Percentiles rank a stretch among this genome's conserved stretches.
phyloP scores from a whole-genome alignment of 1,139 yeast genomes.

The Petasospora rhodanensis region DNA sequence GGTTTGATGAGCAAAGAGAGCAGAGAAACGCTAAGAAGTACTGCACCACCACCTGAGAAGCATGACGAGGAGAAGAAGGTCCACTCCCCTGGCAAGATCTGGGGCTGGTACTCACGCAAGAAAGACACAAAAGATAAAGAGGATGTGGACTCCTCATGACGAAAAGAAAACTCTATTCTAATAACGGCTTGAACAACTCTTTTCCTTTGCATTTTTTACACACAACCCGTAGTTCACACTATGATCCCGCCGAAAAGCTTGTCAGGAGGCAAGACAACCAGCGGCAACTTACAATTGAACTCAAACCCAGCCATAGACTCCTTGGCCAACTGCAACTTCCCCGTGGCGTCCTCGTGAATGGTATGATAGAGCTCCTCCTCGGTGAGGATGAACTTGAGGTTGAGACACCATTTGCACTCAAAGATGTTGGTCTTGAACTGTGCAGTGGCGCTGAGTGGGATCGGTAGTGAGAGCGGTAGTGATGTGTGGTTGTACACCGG shows the following conservation, averaged over 20 bases:
- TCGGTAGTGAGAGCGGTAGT: constrained; percentile 27
- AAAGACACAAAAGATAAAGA: constrained; percentile 2
- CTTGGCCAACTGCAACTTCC: constrained; percentile 14
- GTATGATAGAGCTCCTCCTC: constrained; percentile 7
- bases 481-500: constrained; percentile 26
- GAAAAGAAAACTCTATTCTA: no score
- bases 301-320: constrained; percentile 32
- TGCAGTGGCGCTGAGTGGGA: constrained; percentile 31
- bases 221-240: constrained; percentile 2
- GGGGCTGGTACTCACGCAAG: constrained; percentile 20
- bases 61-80: constrained; percentile 7
- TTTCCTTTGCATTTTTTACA: neutral
- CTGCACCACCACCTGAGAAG: constrained; percentile 3
- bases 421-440: constrained; percentile 35
- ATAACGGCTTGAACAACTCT: no score
- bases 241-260: constrained; percentile 30
- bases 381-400: constrained; percentile 28
- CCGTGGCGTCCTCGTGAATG: constrained; percentile 20
- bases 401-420: constrained; percentile 32
- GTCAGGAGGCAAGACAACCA: constrained; percentile 30
- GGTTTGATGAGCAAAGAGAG: constrained; percentile 10
- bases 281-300: constrained; percentile 32
- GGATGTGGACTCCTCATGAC: no score
- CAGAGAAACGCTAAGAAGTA: constrained; percentile 1
- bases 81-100: constrained; percentile 17